Conservation (phyloP, 352 stramenopile species). For the Elongisporangium prolatum region DNA sequence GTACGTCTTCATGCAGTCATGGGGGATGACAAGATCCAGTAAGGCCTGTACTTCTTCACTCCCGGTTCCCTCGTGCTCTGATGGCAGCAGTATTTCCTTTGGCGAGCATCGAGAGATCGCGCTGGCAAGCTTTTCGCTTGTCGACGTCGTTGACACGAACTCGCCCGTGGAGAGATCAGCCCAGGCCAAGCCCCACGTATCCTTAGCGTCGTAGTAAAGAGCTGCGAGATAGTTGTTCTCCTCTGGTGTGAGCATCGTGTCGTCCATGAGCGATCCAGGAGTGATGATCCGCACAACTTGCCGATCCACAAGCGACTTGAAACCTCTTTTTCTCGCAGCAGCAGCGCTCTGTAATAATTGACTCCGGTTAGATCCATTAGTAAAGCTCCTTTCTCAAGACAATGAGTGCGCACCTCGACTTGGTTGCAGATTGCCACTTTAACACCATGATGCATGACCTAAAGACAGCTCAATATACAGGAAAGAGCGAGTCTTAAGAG, state of each 20-base stretch:
- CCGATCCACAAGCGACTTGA: conserved; percentile 60
- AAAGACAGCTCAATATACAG: background rate
- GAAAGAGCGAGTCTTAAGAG: background rate
- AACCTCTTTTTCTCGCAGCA: conserved; percentile 42
- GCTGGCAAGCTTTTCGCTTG: conserved; percentile 50
- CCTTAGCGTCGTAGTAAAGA: conserved; percentile 24
- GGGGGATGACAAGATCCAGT: conserved; percentile 36
- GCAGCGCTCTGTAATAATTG: conserved; percentile 28
- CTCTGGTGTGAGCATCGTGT: conserved; percentile 68
- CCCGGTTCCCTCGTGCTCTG: background rate
- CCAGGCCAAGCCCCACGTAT: conserved; percentile 58
- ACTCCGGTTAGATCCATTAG: background rate
- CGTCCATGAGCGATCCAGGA: conserved; percentile 67
- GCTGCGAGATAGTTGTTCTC: conserved; percentile 80
- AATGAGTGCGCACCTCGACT: conserved; percentile 38
- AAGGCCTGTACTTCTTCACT: conserved; percentile 12
- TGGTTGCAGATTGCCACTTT: conserved; percentile 86
- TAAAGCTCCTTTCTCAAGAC: background rate
- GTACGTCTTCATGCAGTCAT: conserved; percentile 61
- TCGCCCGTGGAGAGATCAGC: conserved; percentile 75
- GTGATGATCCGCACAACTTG: conserved; percentile 78
- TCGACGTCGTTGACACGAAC: conserved; percentile 60
- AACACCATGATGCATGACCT: conserved; percentile 80
- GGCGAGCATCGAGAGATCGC: conserved; percentile 57
- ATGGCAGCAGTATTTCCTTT: conserved; percentile 62